Evolutionary conservation across 345 rosid genomes (phyloP).

Genomic region (Theobroma cacao): DNA sequence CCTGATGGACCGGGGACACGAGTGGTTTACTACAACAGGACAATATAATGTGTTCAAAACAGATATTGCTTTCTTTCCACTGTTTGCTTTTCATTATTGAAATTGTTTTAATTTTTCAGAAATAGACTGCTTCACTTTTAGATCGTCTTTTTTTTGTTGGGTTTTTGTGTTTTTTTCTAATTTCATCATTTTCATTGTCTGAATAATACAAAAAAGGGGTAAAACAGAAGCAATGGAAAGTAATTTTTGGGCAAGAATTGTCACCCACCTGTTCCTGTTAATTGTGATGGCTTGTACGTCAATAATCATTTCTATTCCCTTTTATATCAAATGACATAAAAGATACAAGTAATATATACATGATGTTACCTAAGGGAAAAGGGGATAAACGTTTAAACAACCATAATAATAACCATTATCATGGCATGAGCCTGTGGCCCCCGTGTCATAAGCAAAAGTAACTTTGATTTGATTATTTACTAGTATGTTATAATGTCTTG

Average conservation of each 20-base stretch:
- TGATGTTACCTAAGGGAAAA: not conserved
- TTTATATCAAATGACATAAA: not conserved
- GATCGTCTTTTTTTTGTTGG: too few relatives aligned
- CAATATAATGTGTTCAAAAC: not conserved
- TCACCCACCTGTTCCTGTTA: too few relatives aligned
- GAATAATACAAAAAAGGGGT: too few relatives aligned
- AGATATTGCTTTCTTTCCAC: not conserved
- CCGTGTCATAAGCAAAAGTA: not conserved
- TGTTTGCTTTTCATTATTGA: not conserved
- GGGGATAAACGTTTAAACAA: not conserved
- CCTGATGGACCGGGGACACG: not conserved
- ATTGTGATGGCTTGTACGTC: too few relatives aligned
- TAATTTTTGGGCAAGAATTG: too few relatives aligned
- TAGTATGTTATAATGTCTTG: not conserved
- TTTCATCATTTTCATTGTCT: too few relatives aligned
- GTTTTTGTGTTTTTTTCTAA: too few relatives aligned
- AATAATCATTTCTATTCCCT: not conserved
- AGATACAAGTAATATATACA: not conserved
- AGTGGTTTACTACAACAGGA: not conserved
- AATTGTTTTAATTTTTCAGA: not conserved
- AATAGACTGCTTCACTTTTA: not conserved
- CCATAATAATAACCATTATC: slow-evolving; percentile 3
- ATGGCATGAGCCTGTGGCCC: not conserved
- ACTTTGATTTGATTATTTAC: not conserved
- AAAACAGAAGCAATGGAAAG: too few relatives aligned